Percentiles rank a stretch among this genome's conserved stretches.
phyloP scores from a whole-genome alignment of 1,139 yeast species.

The Sugiyamaella castrensis region DNA sequence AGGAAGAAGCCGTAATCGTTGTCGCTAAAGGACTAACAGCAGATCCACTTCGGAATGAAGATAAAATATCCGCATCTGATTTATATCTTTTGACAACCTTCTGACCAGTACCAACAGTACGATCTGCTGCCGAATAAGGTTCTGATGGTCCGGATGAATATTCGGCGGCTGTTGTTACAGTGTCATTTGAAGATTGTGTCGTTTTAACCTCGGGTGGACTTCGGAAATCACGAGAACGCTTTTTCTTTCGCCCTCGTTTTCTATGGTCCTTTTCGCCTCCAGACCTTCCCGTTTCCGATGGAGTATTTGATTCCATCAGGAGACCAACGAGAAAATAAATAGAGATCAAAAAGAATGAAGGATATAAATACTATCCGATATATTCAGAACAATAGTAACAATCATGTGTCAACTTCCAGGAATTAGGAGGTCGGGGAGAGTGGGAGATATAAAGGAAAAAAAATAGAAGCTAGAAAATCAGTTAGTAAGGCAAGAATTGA shows the following conservation, averaged over 20 bases:
- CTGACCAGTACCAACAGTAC: neutral
- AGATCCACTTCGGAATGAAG: neutral
- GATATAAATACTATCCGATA: too few species aligned
- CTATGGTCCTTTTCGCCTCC: constrained; percentile 8
- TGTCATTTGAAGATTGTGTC: neutral
- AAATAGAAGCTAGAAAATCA: too few species aligned
- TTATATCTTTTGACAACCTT: constrained; percentile 8
- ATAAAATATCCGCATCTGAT: constrained; percentile 9
- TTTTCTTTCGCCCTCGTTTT: constrained; percentile 8
- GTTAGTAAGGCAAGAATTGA: too few species aligned
- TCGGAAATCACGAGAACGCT: constrained; percentile 2
- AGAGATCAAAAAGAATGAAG: too few species aligned
- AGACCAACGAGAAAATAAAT: too few species aligned
- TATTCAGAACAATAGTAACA: too few species aligned
- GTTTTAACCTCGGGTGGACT: neutral
- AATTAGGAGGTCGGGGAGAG: too few species aligned
- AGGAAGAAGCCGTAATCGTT: neutral
- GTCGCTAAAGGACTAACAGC: neutral
- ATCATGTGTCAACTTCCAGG: too few species aligned
- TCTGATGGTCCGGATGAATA: too few species aligned
- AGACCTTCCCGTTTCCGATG: constrained; percentile 8
- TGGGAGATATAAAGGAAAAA: too few species aligned
- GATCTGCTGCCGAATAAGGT: too few species aligned
- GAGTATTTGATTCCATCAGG: neutral
- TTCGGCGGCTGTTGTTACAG: too few species aligned